Evolutionary conservation across 2,329 filamentous ascomycete genomes (phyloP), one percentile per base, ranked within the genome.

Genomic region (Myriangium duriaei): DNA sequence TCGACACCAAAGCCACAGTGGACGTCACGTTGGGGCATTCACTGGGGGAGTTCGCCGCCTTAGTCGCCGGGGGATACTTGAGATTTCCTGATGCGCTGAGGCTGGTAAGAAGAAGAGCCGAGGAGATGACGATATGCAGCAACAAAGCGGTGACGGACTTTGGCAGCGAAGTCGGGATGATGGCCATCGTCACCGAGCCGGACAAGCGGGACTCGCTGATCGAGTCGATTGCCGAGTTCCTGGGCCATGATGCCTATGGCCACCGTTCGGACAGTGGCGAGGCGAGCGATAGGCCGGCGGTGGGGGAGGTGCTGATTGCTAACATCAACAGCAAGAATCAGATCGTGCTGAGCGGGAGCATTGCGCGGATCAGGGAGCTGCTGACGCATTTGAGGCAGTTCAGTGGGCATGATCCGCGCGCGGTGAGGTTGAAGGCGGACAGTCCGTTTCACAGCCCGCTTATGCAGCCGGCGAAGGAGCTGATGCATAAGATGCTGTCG

Each of bases 241-340:
- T 92, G 11, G 79, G 77, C 11, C 74, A 81, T 47, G 42, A 42
- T n/a, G 70, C 71, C 34, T 69, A 69, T 43, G 77, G 76, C 17
- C 67, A 72, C 42, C 80, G 79, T 52, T 71, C 72, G 38, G 80
- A 86, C 55, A 77, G 73, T 48, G 44, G 49, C 28, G 37, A 40
- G 7, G 71, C 70, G 43, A 67, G 76, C 46, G 71, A 81, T 47
- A 61, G 77, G 18, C 80, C 82, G 12, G 75, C 84, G 3, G 85
- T 92, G 39, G 74, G 91, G 53, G 82, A 93, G 59, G 87, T 95
- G 35, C 67, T 81, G 48, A 86, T 96, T 49, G 88, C 86, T 42
- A 95, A 96, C 60, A 77, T 93, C 62, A 96, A 96, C 63, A 84
- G 79, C 57, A 91, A 86, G 64, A 94, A 94, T 56, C 88, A 96